phyloP scores from a whole-genome alignment of 768 basidiomycete species.

The Tulasnella sp. region DNA sequence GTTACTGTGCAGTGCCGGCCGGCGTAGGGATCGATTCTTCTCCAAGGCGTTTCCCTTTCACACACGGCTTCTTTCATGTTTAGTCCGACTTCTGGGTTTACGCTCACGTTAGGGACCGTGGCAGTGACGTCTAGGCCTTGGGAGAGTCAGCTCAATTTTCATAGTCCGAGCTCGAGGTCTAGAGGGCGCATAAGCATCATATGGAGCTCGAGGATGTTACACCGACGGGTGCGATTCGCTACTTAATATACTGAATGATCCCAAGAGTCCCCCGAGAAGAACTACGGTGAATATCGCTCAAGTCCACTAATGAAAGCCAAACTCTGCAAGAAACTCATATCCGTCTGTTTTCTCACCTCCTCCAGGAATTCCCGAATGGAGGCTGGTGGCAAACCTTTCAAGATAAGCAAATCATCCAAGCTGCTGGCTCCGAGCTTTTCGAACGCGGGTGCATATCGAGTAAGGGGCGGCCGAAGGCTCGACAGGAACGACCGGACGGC shows the following conservation, averaged over 20 bases:
- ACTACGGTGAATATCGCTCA: background rate
- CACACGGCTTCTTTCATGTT: background rate
- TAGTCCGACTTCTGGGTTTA: background rate
- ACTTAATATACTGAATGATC: background rate
- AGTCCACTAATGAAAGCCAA: background rate
- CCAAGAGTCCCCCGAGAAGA: background rate
- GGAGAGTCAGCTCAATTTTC: background rate
- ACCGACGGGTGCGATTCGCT: background rate
- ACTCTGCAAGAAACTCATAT: background rate
- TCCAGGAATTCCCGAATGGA: background rate
- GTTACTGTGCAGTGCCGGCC: background rate
- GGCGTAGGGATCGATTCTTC: background rate
- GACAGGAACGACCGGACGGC: background rate
- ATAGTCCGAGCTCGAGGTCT: background rate
- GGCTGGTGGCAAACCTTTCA: background rate
- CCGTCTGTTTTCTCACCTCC: background rate
- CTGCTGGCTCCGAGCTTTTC: background rate
- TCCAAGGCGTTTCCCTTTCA: background rate
- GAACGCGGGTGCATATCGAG: background rate
- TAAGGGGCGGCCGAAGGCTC: background rate
- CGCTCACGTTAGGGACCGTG: background rate
- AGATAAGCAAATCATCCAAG: background rate
- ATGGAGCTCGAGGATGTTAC: background rate
- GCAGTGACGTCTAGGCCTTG: background rate
- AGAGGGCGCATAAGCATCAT: background rate